phyloP scores from a whole-genome alignment of 371 early-diverging fungal species.

The Mucor sp. region DNA sequence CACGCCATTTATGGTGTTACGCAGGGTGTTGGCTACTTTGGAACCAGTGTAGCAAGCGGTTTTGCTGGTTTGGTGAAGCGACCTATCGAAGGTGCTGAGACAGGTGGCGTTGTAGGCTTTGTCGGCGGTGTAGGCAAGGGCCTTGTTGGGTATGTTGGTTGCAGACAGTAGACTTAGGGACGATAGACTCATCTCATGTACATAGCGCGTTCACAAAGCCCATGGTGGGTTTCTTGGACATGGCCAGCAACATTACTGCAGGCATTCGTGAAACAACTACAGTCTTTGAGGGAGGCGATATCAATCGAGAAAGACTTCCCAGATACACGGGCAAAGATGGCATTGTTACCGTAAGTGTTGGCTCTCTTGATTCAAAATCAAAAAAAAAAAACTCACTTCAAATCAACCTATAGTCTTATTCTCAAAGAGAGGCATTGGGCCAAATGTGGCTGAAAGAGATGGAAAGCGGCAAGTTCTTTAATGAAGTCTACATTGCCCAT shows the following conservation, averaged over 20 bases:
- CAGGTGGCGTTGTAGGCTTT: conserved; percentile 85
- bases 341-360: conserved; percentile 61
- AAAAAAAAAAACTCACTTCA: background rate
- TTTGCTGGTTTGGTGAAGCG: conserved; percentile 82
- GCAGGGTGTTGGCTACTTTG: conserved; percentile 78
- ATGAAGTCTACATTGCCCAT: conserved; percentile 89
- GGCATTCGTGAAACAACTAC: conserved; percentile 97
- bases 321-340: conserved; percentile 85
- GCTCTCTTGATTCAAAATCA: background rate
- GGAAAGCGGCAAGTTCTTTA: conserved; percentile 74
- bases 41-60: conserved; percentile 76
- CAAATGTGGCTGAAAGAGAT: conserved; percentile 88
- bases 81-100: conserved; percentile 84
- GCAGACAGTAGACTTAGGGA: background rate
- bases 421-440: conserved; percentile 86
- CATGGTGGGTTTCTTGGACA: conserved; percentile 84
- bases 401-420: conserved; percentile 57
- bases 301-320: conserved; percentile 80
- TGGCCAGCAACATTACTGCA: conserved; percentile 76
- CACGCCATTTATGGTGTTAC: conserved; percentile 85
- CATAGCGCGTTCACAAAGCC: conserved; percentile 84
- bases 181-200: background rate
- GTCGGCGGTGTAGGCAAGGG: conserved; percentile 88
- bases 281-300: conserved; percentile 81
- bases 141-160: conserved; percentile 58